These are phyloP conservation scores for Diaporthe caulivora DNA, from an alignment of 2,329 filamentous ascomycete genomes.

Conservation along the genomic window DNA sequence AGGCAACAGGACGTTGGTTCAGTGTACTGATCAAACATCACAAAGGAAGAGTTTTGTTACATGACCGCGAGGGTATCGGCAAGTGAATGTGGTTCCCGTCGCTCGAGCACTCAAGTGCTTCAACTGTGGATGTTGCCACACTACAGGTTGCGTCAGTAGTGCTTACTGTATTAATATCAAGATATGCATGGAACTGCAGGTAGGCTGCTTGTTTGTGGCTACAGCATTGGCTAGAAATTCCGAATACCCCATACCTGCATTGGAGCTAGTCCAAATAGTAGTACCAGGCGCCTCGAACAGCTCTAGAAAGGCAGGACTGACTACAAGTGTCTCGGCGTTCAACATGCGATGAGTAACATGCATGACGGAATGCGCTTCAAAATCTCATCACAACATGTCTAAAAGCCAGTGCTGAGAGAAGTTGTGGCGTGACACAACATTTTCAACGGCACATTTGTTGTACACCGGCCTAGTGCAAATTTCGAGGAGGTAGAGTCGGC, in stretches of 20 bases:
- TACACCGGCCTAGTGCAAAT: neutral
- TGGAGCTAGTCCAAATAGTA: conserved; percentile 9
- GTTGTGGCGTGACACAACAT: neutral
- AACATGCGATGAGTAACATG: neutral
- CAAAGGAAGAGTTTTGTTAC: neutral
- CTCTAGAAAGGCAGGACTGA: neutral
- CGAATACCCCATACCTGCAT: neutral
- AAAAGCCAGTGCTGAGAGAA: neutral
- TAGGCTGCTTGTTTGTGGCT: neutral
- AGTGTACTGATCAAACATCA: neutral
- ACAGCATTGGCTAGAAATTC: neutral
- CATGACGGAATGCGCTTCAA: neutral
- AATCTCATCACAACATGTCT: neutral
- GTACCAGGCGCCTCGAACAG: neutral
- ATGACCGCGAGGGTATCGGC: neutral
- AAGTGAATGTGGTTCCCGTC: neutral
- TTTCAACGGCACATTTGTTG: neutral
- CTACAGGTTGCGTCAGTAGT: conserved; percentile 8
- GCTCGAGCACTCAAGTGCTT: neutral
- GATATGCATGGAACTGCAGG: neutral
- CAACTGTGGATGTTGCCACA: neutral
- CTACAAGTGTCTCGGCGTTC: neutral
- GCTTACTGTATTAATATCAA: neutral
- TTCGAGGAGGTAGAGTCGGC: neutral
- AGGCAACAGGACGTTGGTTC: neutral